These are phyloP conservation scores for Xylaria grammica DNA, from an alignment of 495 filamentous ascomycete genomes.

Conservation along the genomic window DNA sequence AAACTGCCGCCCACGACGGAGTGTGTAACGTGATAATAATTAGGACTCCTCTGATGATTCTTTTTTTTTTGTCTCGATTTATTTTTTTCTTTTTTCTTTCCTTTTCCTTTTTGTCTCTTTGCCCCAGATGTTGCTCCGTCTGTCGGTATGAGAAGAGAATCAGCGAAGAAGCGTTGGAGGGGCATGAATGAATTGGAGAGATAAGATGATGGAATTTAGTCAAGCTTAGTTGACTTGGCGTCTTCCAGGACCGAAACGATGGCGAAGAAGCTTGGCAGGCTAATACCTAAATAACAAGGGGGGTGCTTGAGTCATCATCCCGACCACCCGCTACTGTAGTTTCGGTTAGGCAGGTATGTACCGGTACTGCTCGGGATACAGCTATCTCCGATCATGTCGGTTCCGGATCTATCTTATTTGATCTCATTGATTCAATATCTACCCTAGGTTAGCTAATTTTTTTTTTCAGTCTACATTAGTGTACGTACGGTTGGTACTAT, in stretches of 20 bases:
- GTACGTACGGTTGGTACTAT: not conserved
- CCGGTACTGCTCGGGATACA: not conserved
- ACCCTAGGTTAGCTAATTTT: not conserved
- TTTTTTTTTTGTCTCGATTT: no score
- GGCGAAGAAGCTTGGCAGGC: not conserved
- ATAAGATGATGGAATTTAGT: slow-evolving; percentile 21
- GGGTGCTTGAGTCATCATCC: slow-evolving; percentile 12
- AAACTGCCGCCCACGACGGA: not conserved
- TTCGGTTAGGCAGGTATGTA: not conserved
- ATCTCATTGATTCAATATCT: not conserved
- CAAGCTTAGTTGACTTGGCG: slow-evolving; percentile 18
- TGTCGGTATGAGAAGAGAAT: not conserved
- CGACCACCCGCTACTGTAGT: not conserved
- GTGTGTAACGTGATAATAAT: not conserved
- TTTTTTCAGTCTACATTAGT: no score
- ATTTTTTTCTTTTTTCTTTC: not conserved
- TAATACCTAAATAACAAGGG: not conserved
- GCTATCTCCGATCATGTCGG: slow-evolving; percentile 1
- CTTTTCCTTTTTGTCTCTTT: not conserved
- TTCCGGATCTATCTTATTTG: no score
- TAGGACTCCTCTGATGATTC: not conserved
- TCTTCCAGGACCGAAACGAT: slow-evolving; percentile 3
- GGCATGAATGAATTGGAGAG: slow-evolving; percentile 13
- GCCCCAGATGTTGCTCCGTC: not conserved
- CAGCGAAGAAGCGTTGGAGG: slow-evolving; percentile 7